phyloP scores from a whole-genome alignment of 1,284 basidiomycete genomes.

The Xerocomus minutiporus region DNA sequence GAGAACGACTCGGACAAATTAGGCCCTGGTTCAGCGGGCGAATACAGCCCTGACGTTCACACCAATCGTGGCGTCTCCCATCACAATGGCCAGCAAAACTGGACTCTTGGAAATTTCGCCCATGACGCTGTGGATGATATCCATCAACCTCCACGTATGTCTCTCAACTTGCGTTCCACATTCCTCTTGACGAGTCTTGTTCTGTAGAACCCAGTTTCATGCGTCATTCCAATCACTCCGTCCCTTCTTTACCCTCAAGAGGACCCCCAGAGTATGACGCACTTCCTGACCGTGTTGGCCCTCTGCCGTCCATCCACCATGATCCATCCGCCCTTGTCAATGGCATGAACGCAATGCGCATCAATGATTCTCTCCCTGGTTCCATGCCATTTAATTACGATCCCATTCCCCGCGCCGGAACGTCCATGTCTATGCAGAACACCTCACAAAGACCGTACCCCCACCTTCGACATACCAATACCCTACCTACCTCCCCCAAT shows the following conservation, averaged over 20 bases:
- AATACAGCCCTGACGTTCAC: constrained; percentile 5
- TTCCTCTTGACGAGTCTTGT: constrained; percentile 10
- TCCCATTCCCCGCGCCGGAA: constrained; percentile 30
- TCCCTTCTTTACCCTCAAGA: constrained; percentile 25
- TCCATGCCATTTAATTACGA: constrained; percentile 22
- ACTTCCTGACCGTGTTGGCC: constrained; percentile 13
- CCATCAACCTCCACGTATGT: constrained; percentile 21
- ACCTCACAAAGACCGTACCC: constrained; percentile 15
- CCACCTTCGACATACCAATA: constrained; percentile 26
- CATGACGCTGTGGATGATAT: constrained; percentile 15
- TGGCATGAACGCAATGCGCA: constrained; percentile 28
- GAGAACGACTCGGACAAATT: constrained; percentile 13
- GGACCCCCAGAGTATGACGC: constrained; percentile 24
- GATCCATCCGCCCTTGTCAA: constrained; percentile 24
- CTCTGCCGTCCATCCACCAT: constrained; percentile 17
- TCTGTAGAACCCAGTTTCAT: constrained; percentile 18
- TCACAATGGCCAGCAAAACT: constrained; percentile 5
- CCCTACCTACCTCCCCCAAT: constrained; percentile 20
- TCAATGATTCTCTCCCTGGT: constrained; percentile 15
- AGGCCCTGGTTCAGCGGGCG: constrained; percentile 5
- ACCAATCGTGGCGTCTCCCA: background rate
- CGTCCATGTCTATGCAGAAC: constrained; percentile 33
- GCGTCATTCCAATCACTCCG: constrained; percentile 29
- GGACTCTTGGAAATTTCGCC: constrained; percentile 1
- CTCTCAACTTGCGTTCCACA: background rate